A percentile compares a stretch with the other conserved stretches of the same genome.
phyloP scores from a whole-genome alignment of 495 filamentous ascomycete genomes.

The Aspergillus leporis region DNA sequence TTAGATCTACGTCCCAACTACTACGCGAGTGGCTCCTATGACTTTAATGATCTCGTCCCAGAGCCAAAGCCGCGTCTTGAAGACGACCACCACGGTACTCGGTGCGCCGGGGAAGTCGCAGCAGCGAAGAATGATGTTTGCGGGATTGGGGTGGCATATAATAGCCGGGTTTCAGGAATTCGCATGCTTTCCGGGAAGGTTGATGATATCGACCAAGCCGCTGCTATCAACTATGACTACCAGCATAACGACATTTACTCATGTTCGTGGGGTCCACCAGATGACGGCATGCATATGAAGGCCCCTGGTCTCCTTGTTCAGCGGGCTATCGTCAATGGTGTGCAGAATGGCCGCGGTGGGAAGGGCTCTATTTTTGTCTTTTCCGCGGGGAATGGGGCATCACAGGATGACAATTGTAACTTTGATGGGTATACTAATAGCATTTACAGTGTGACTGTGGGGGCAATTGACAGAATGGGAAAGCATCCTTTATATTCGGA shows the following conservation, averaged over 20 bases:
- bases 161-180: conserved; percentile 84
- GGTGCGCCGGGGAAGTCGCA: conserved; percentile 92
- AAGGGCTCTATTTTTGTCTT: conserved; percentile 96
- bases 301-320: conserved; percentile 86
- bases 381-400: conserved; percentile 91
- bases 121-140: conserved; percentile 94
- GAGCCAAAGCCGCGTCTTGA: conserved; percentile 76
- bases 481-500: conserved; percentile 91
- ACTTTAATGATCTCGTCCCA: conserved; percentile 82
- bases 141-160: conserved; percentile 91
- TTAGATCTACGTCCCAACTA: conserved; percentile 89
- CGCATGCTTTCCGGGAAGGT: conserved; percentile 93
- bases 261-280: conserved; percentile 95
- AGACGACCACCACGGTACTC: conserved; percentile 88
- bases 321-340: conserved; percentile 84
- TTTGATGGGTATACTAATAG: conserved; percentile 99
- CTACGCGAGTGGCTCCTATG: conserved; percentile 86
- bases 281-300: conserved; percentile 92
- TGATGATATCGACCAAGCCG: conserved; percentile 86
- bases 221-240: conserved; percentile 87
- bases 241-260: conserved; percentile 96
- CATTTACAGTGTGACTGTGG: conserved; percentile 97
- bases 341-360: conserved; percentile 82
- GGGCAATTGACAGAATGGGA: conserved; percentile 85
- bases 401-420: conserved; percentile 90